These are phyloP conservation scores for Bryopsis sp. DNA, from an alignment of 139 green algal species.

Conservation along the genomic window DNA sequence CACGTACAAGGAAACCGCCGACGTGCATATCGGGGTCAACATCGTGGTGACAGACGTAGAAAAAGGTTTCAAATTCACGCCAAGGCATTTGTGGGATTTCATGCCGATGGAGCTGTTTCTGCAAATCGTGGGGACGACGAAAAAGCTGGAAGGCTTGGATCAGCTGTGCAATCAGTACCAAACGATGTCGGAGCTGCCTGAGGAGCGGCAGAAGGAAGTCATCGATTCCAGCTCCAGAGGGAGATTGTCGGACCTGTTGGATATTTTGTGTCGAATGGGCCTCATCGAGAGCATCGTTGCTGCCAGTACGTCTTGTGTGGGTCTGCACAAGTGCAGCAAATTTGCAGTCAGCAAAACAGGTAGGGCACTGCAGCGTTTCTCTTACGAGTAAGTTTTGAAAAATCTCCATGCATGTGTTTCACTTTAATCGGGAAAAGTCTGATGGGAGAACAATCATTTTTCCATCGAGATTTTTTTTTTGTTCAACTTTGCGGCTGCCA, in stretches of 20 bases:
- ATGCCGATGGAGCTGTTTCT: slow-evolving; percentile 34
- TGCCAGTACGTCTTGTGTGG: neutral
- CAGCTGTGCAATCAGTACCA: neutral
- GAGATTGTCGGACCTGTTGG: slow-evolving; percentile 8
- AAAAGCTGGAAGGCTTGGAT: neutral
- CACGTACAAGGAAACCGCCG: too few relatives aligned
- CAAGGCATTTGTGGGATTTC: slow-evolving; percentile 32
- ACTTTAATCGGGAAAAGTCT: too few relatives aligned
- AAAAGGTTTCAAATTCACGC: slow-evolving; percentile 22
- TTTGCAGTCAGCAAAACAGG: slow-evolving; percentile 15
- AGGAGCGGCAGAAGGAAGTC: neutral
- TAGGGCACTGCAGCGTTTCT: neutral
- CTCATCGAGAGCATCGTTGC: slow-evolving; percentile 6
- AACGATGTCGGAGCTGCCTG: neutral
- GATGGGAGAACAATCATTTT: neutral
- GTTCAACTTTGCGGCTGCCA: neutral
- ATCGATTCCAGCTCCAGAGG: slow-evolving; percentile 4
- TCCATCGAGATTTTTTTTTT: neutral
- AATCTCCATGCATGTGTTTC: neutral
- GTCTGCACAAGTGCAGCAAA: neutral
- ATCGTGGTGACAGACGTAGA: too few relatives aligned
- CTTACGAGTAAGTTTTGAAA: neutral
- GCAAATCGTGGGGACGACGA: slow-evolving; percentile 23
- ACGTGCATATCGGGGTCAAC: too few relatives aligned
- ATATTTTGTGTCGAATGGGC: slow-evolving; percentile 11